A percentile compares a stretch with the other conserved stretches of the same genome.
phyloP scores from a whole-genome alignment of 2,329 filamentous ascomycete species.

The Curvularia spicifera region DNA sequence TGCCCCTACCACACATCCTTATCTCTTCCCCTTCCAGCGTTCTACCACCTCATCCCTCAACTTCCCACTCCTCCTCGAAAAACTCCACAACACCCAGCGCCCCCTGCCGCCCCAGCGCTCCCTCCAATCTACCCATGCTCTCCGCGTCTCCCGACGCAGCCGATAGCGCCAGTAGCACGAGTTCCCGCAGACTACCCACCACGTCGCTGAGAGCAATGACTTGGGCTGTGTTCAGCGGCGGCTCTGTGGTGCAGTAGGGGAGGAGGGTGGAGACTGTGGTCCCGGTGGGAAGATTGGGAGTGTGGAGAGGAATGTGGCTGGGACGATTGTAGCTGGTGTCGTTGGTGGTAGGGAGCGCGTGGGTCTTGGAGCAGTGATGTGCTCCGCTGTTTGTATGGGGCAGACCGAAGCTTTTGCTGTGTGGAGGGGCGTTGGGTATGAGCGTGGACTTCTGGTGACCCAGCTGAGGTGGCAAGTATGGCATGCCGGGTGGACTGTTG shows the following conservation, averaged over 20 bases:
- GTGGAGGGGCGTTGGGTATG: background rate
- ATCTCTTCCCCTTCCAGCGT: background rate
- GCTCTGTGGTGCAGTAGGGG: conserved; percentile 38
- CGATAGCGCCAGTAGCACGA: conserved; percentile 37
- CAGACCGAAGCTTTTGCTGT: background rate
- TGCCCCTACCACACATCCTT: no score
- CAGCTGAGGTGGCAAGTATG: background rate
- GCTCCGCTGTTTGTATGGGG: conserved; percentile 19
- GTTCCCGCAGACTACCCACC: conserved; percentile 40
- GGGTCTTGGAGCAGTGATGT: conserved; percentile 1
- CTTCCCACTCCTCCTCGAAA: conserved; percentile 43
- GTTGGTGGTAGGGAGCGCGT: no score
- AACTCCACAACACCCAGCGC: conserved; percentile 39
- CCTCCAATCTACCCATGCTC: conserved; percentile 22
- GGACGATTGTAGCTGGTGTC: no score
- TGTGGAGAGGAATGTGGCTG: conserved; percentile 1
- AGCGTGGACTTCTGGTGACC: background rate
- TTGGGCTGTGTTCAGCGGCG: conserved; percentile 31
- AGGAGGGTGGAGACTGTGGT: conserved; percentile 33
- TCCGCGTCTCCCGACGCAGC: conserved; percentile 26
- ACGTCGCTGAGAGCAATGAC: conserved; percentile 43
- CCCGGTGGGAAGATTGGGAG: background rate
- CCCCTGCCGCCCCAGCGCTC: conserved; percentile 30
- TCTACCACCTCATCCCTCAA: conserved; percentile 18
- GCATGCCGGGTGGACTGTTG: background rate